phyloP scores from a whole-genome alignment of 2,329 filamentous ascomycete species.

The Purpureocillium takamizusanense region DNA sequence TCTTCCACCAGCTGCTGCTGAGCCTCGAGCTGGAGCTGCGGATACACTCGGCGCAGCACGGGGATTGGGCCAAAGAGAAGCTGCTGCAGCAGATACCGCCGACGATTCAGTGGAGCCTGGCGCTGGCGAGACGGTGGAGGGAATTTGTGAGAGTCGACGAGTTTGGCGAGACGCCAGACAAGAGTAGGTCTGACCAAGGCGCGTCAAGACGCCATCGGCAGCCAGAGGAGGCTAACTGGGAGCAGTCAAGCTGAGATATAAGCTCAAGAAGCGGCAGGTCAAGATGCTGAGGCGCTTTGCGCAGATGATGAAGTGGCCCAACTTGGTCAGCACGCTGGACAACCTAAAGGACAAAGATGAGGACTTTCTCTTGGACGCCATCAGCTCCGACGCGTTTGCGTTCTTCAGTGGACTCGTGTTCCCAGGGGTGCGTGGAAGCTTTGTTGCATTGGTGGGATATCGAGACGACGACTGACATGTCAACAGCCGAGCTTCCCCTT shows the following conservation, averaged over 20 bases:
- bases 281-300: slow-evolving; percentile 62
- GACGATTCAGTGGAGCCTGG: slow-evolving; percentile 63
- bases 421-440: slow-evolving; percentile 46
- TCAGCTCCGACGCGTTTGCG: slow-evolving; percentile 65
- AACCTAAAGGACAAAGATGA: slow-evolving; percentile 51
- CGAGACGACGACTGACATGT: background rate
- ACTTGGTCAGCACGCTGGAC: slow-evolving; percentile 55
- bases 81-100: slow-evolving; percentile 58
- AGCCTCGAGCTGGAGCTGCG: slow-evolving; percentile 63
- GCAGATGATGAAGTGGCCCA: slow-evolving; percentile 68
- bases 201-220: too few species aligned
- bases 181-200: slow-evolving; percentile 27
- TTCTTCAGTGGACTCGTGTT: slow-evolving; percentile 69
- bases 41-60: slow-evolving; percentile 54
- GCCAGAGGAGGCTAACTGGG: background rate
- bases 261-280: slow-evolving; percentile 57
- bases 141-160: slow-evolving; percentile 60
- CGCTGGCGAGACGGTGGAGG: slow-evolving; percentile 64
- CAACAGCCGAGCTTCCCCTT: slow-evolving; percentile 54
- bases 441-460: background rate
- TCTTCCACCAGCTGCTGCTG: slow-evolving; percentile 70
- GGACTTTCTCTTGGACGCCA: slow-evolving; percentile 47
- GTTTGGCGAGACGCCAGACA: slow-evolving; percentile 42
- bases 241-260: slow-evolving; percentile 52
- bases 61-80: slow-evolving; percentile 55